These are phyloP conservation scores for Ogataea methanolica DNA, from an alignment of 805 yeast genomes.

Conservation along the genomic window DNA sequence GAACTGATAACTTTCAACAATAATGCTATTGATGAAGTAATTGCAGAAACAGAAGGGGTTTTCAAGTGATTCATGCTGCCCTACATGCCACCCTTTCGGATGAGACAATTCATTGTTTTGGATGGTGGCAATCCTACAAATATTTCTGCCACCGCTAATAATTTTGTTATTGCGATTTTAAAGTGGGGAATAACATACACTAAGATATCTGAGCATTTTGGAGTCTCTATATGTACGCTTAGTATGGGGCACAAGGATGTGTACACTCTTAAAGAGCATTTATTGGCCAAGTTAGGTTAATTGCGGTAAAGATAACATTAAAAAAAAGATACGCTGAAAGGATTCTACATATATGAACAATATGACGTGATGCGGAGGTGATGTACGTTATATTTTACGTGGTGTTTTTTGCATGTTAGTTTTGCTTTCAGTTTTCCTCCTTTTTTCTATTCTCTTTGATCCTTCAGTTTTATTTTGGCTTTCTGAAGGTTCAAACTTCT, in stretches of 20 bases:
- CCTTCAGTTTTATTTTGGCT: no score
- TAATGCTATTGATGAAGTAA: conserved; percentile 62
- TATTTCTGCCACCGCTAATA: conserved; percentile 95
- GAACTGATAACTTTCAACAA: conserved; percentile 40
- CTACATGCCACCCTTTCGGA: conserved; percentile 83
- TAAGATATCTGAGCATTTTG: conserved; percentile 84
- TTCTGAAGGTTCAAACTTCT: no score
- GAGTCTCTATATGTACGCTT: conserved; percentile 96
- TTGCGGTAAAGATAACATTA: conserved; percentile 52
- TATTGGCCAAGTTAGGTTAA: conserved; percentile 76
- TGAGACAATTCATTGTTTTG: conserved; percentile 86
- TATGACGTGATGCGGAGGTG: no score
- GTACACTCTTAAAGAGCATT: conserved; percentile 63
- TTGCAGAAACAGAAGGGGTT: conserved; percentile 82
- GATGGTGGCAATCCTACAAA: conserved; percentile 98
- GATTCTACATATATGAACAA: no score
- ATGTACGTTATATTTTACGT: no score
- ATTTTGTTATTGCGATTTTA: conserved; percentile 87
- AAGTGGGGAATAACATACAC: conserved; percentile 70
- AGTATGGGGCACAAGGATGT: conserved; percentile 84
- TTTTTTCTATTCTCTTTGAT: no score
- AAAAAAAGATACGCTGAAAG: background rate
- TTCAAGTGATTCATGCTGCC: conserved; percentile 86
- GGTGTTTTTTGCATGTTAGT: no score
- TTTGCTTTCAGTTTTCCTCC: no score